Evolutionary conservation across 2,329 filamentous ascomycete species (phyloP), one percentile per base, ranked within the genome.

Genomic region (Rhinocladiella mackenziei): DNA sequence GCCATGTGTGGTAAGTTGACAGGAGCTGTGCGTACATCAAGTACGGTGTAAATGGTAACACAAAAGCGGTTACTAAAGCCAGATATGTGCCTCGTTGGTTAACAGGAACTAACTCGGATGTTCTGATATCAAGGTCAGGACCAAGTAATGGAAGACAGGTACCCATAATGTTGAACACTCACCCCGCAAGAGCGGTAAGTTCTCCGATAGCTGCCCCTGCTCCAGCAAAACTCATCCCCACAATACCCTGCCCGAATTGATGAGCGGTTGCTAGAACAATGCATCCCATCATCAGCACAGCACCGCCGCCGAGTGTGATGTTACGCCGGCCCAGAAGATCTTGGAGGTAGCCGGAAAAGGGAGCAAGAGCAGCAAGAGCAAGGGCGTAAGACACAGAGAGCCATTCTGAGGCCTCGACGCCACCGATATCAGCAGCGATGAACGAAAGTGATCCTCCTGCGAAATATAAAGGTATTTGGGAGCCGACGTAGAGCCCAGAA

Each of bases 381-480:
- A 53, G 50, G 2, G 50, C 47, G 23, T 50, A 47, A 5, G 41
- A 23, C 1, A 53, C 50, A 1, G 50, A 23, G 4, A 53, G 32
- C 50, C 50, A 53, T 26, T 43, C 50, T 3, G 38, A 37, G 5
- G 46, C 43, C n/a, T 43, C 47, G 5, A 33, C 20, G 17, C 46
- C 50, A 18, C 47, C 47, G 20, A 53, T 44, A 19, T 53, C 50
- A 8, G 29, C 35, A 11, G 47, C 33, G 32, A 53, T 53, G 39
- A 50, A 53, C 9, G 34, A 10, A n/a, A 53, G 41, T 20, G 46
- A 50, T 6, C 46, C 50, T 4, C 50, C 50, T 5, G 47, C 46
- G 28, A 53, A 53, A 26, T 53, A 53, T 10, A 53, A 47, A 11
- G 47, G 46, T 17, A 53, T 53, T 31, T 53, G 50, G 5, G 50